Conservation (phyloP, 805 yeast genomes). For the Lachancea lanzarotensis region DNA sequence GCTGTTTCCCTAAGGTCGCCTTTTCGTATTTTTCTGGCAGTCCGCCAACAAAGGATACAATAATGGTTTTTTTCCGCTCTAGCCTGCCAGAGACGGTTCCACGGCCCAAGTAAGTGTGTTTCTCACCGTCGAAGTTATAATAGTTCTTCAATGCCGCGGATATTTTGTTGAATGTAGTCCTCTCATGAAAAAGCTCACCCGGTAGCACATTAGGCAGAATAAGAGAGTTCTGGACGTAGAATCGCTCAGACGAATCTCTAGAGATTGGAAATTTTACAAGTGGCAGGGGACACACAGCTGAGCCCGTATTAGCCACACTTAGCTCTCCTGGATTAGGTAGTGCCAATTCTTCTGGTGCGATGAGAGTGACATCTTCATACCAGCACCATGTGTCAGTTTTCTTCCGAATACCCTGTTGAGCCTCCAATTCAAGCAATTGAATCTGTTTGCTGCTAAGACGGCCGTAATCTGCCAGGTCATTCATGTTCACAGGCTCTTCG, state of each 20-base stretch:
- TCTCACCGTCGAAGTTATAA: conserved; percentile 34
- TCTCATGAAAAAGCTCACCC: conserved; percentile 25
- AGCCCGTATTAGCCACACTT: conserved; percentile 27
- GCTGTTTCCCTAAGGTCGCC: conserved; percentile 22
- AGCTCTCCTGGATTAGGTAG: conserved; percentile 20
- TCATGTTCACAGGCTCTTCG: conserved; percentile 10
- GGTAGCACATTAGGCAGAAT: conserved; percentile 29
- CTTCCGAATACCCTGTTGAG: conserved; percentile 18
- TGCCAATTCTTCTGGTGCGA: conserved; percentile 10
- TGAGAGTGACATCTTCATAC: conserved; percentile 24
- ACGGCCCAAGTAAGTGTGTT: conserved; percentile 33
- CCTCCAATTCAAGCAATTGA: conserved; percentile 22
- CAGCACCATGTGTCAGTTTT: conserved; percentile 29
- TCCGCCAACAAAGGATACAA: conserved; percentile 29
- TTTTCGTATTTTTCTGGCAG: conserved; percentile 31
- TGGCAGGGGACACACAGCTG: conserved; percentile 26
- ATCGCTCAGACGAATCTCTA: conserved; percentile 15
- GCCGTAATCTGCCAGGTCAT: conserved; percentile 21
- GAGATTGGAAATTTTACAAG: conserved; percentile 20
- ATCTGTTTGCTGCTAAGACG: conserved; percentile 25
- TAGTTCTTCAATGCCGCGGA: conserved; percentile 33
- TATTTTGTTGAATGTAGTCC: conserved; percentile 32
- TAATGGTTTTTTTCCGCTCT: conserved; percentile 21
- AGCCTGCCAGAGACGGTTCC: conserved; percentile 13
- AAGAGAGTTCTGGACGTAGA: conserved; percentile 24